Evolutionary conservation across 495 filamentous ascomycete genomes (phyloP).

Genomic region (Amphirosellinia nigrospora): DNA sequence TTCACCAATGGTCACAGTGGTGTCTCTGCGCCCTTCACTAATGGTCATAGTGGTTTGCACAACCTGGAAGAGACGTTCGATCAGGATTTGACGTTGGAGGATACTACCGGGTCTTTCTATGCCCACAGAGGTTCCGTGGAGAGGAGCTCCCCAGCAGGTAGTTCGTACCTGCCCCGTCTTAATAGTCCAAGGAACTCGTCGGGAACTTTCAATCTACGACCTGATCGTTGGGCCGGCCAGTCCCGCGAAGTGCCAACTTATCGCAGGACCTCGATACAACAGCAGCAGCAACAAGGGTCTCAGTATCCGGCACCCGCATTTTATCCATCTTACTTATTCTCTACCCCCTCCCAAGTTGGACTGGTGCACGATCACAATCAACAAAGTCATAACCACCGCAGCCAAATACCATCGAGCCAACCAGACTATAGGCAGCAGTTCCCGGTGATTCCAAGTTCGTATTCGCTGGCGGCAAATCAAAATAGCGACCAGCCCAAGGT

Average conservation of each 20-base stretch:
- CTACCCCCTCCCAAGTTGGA: constrained; percentile 27
- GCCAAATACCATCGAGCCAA: neutral
- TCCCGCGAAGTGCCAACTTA: constrained; percentile 43
- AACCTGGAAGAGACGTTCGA: constrained; percentile 30
- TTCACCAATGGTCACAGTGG: constrained; percentile 15
- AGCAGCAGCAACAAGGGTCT: constrained; percentile 32
- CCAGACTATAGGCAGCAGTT: neutral
- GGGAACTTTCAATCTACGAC: constrained; percentile 53
- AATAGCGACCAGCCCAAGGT: constrained; percentile 70
- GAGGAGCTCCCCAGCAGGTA: constrained; percentile 59
- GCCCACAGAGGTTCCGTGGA: constrained; percentile 31
- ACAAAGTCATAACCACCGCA: constrained; percentile 20
- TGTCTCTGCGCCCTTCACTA: constrained; percentile 15
- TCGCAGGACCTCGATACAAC: constrained; percentile 42
- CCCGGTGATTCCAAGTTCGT: neutral
- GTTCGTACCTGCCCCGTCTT: constrained; percentile 57
- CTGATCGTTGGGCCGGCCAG: constrained; percentile 47
- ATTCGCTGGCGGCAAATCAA: constrained; percentile 29
- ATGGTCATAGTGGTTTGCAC: constrained; percentile 14
- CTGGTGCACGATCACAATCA: constrained; percentile 46
- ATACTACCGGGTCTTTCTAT: constrained; percentile 21
- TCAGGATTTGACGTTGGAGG: constrained; percentile 27
- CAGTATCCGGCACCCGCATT: constrained; percentile 39
- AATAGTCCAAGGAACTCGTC: constrained; percentile 65
- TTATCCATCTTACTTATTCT: constrained; percentile 33